Base-by-base conservation (phyloP, 2,329 filamentous ascomycete genomes). In the Botrytis tulipae region DNA sequence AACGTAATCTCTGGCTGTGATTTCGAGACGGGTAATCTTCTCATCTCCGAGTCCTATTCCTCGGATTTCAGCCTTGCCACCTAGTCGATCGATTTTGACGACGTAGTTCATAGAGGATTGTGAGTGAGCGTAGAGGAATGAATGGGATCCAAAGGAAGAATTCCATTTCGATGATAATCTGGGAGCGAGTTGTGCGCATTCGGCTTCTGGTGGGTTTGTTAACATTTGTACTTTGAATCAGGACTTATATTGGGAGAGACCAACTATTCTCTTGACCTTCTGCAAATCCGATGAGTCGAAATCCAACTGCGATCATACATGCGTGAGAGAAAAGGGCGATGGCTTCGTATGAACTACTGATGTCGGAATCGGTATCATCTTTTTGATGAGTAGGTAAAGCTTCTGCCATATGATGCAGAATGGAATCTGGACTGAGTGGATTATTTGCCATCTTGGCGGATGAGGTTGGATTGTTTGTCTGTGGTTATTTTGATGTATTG, bases 101-200 rank as follows among this genome's bases (percentile, higher is more conserved):
- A 97, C 86, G 80, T 92, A 97, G 74, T 91, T 89, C 88, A 95
- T 93, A 25, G 94, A 91, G 0, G 94, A 97, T 81, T 97, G 93
- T 37, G 89, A 86, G 82, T 98, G 95, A 5, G 90, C 89, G 84
- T 98, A 98, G 76, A 94, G 89, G 82, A 98, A 98, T 73, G 91
- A 89, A 81, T 93, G 92, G 22, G 90, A 90, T 75, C 89, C 89
- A 73, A 87, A 87, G 32, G 88, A 88, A 20, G 89, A 85, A 82
- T 97, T 97, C 96, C 96, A 98, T 83, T 90, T 88, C 25, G 87
- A 74, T 0, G 94, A 93, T 3, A 98, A 86, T 46, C 90, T 86
- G 14, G 88, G 89, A 16, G 89, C 86, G 63, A 89, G 83, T 65
- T 85, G 81, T 72, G 87, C 84, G 79, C 89, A 89, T 79, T 88